Evolutionary conservation across 371 early-diverging fungal species (phyloP), one percentile per base, ranked within the genome.

Genomic region (Syncephalastrum racemosum): DNA sequence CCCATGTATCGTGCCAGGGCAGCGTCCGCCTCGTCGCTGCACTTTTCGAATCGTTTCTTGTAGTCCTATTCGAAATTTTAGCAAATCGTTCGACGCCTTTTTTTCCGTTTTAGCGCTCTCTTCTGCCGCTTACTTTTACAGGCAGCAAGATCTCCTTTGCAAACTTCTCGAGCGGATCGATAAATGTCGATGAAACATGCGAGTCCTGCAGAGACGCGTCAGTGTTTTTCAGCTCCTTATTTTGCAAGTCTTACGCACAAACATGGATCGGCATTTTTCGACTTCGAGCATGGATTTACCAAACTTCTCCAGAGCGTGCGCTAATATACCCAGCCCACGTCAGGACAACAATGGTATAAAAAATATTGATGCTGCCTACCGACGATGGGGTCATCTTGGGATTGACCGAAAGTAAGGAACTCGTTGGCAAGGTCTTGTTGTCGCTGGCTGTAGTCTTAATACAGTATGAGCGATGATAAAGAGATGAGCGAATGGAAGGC

Each of bases 11-110:
- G 77, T 50, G 75, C 68, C 39, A 88, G 68, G 4, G 78, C 78
- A 5, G 70, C 64, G 59, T 89, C 89, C 5, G 73, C 75, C n/a
- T 88, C 83, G 61, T 90, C 87, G 48, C 86, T 84, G 18, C 82
- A 65, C 60, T 75, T 77, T 44, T 87, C 88, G 54, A 87, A 89
- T 39, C 64, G 66, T 54, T 83, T 88, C 63, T 73, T 82, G 5
- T 75, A 53, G 47, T 89, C 89, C 86, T 87, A 36, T 20, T 27
- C 13, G 24, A 46, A 12, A 24, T 18, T 45, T 46, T 55, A 15
- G 18, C 3, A 52, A 52, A 41, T n/a, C 18, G n/a, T 23, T 27
- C 24, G 39, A 25, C 25, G 3, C 19, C 10, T 31, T 12, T 24
- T 25, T 16, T 10, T 23, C 25, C 25, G 24, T 24, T 13, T 25